These are phyloP conservation scores for Volutella citrinella DNA, from an alignment of 2,329 filamentous ascomycete species.

Conservation along the genomic window DNA sequence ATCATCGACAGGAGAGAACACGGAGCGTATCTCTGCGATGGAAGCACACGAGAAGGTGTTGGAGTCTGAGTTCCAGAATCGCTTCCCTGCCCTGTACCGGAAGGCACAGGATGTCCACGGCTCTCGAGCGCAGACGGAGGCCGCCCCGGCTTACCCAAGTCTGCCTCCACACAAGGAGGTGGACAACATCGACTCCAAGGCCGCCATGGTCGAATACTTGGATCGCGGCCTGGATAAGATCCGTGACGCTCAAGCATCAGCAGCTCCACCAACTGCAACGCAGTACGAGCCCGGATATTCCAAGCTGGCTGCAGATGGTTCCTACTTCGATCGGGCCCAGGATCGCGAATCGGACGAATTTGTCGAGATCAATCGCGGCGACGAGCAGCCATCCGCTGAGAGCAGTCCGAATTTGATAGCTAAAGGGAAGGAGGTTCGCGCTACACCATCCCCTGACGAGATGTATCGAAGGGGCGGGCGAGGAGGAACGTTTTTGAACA, in stretches of 20 bases:
- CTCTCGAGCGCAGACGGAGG: conserved; percentile 7
- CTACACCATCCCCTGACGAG: conserved; percentile 15
- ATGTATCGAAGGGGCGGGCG: conserved; percentile 24
- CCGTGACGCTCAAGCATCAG: conserved; percentile 26
- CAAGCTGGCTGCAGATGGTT: conserved; percentile 29
- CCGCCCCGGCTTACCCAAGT: too few species aligned
- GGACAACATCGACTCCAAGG: conserved; percentile 42
- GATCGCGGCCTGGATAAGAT: conserved; percentile 45
- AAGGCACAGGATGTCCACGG: conserved; percentile 39
- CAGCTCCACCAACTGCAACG: conserved; percentile 13
- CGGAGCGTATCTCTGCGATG: conserved; percentile 39
- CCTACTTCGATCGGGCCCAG: conserved; percentile 23
- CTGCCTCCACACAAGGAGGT: too few species aligned
- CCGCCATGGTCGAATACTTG: conserved; percentile 47
- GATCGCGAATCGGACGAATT: conserved; percentile 32
- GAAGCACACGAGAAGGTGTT: conserved; percentile 46
- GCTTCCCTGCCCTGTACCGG: conserved; percentile 43
- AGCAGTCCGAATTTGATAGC: conserved; percentile 13
- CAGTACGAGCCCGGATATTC: conserved; percentile 27
- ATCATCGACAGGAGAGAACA: conserved; percentile 35
- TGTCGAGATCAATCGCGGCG: conserved; percentile 30
- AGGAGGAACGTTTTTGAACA: conserved; percentile 31
- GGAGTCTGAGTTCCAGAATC: conserved; percentile 46
- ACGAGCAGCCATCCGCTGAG: conserved; percentile 19
- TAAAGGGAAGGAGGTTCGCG: conserved; percentile 20